Base-by-base conservation (phyloP, 345 rosid species). In the Dimocarpus longan region DNA sequence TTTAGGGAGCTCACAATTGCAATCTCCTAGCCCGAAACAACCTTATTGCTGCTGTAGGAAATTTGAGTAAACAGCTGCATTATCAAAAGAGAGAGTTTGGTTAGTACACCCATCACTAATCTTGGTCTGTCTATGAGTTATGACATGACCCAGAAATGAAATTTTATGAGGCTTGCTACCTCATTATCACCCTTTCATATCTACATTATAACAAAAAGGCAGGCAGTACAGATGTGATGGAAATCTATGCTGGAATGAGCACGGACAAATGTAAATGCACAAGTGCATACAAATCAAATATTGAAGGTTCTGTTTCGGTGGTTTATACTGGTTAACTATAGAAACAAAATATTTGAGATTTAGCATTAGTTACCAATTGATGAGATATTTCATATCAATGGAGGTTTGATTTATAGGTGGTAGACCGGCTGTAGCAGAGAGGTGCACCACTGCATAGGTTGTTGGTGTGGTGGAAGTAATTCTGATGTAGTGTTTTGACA, bases 41-140 rank as follows among this genome's bases (percentile, higher is more conserved):
- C 11, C 60, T 65, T 71, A 66, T 71, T 73, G 79, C 54, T 10
- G 48, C 57, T 7, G 26, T 24, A 10, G 54, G 11, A 66, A 54
- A 54, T 15, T 43, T 24, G 48, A 72, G 37, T 32, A 68, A 21
- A 48, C 70, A 40, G 79, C 81, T 52, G 71, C 71, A 44, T 12
- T 37, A 64, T n/a, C 62, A 42, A 50, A 74, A 12, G 39, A 19
- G 19, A 18, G 40, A 15, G 60, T 11, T 26, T 59, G 21, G n/a
- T 43, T 21, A 64, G 28, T 75, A 19, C 62, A 44, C 42, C 26
- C 76, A 73, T 73, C 76, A 1, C 37, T 32, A 32, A 32, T 1
- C 12, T 46, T 46, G 12, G 12, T 11, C 8, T 46, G 52, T 46
- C 52, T 11, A 46, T 46, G 8, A 46, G 52, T 5, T 46, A 46